Conservation (phyloP, 257 asterid genomes). For the Agastache rugosa region DNA sequence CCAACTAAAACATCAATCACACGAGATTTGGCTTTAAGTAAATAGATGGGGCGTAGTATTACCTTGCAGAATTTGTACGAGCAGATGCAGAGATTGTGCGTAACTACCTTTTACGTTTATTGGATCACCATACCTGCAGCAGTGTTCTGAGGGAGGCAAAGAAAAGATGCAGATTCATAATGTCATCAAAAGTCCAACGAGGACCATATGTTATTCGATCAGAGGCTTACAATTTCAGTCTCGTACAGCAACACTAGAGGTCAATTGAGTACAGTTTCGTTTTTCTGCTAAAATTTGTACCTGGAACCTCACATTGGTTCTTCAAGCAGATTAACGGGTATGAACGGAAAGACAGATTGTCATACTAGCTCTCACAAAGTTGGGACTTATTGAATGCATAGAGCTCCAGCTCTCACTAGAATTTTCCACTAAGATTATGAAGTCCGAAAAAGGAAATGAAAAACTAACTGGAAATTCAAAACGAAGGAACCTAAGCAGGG, state of each 20-base stretch:
- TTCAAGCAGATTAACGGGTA: conserved; percentile 7
- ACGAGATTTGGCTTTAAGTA: neutral
- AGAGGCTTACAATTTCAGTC: conserved; percentile 13
- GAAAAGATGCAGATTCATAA: conserved; percentile 15
- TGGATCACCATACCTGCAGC: conserved; percentile 10
- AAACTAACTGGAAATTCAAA: neutral
- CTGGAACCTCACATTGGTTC: neutral
- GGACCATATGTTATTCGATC: neutral
- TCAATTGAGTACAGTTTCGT: neutral
- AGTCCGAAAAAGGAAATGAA: conserved; percentile 11
- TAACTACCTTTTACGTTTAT: neutral
- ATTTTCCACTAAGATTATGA: neutral
- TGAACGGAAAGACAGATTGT: neutral
- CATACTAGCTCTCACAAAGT: neutral
- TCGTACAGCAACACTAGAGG: neutral
- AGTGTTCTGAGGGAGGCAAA: neutral
- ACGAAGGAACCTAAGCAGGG: conserved; percentile 27
- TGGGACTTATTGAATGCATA: neutral
- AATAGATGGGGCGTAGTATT: neutral
- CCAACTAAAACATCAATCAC: neutral
- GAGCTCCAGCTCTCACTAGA: neutral
- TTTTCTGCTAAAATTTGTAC: conserved; percentile 5
- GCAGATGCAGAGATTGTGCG: neutral
- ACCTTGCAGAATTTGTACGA: conserved; percentile 25
- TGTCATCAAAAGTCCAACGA: neutral